Evolutionary conservation across 1,139 yeast genomes (phyloP), one percentile per base, ranked within the genome.

Genomic region (Groenewaldozyma sp.): DNA sequence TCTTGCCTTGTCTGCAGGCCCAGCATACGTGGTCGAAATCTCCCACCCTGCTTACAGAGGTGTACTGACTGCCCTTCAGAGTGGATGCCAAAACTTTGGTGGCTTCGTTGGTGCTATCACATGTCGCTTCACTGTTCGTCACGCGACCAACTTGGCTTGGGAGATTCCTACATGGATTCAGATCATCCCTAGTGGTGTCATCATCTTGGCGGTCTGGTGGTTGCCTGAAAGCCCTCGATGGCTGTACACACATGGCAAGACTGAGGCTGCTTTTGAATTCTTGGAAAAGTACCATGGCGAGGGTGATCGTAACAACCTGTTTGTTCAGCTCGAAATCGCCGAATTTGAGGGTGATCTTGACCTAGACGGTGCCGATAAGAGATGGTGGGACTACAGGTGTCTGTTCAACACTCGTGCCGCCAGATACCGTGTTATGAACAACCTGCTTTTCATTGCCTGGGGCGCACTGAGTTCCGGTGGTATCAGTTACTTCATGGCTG

Each of bases 191-290:
- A 55, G 78, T 14, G 50, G 74, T 7, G 59, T 78, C 44, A 62
- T 78, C 48, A 66, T 70, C 36, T 52, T 56, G 40, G 82, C 81
- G 54, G 70, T 77, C 68, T 55, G 74, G 41, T 60, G 67, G 47
- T 65, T 78, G 60, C 84, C 86, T 24, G 87, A 80, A 54, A 74
- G 84, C 5, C 86, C 87, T 45, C 70, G 86, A 62, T 78, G 69
- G 64, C 73, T 55, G 53, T 68, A 77, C 40, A 67, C 70, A 17
- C 73, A 65, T 45, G 68, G 65, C 33, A 55, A 64, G 27, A 59
- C 64, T 34, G 71, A 59, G 2, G 50, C 62, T 36, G 83, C 83
- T 22, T 63, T 70, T 28, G 47, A 54, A n/a, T 42, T 50, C 26
- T 31, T 51, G 18, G 28, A 42, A 19, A 48, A 51, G 38, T 50